phyloP scores from a whole-genome alignment of 345 rosid genomes.

The Eucalyptus pauciflora region DNA sequence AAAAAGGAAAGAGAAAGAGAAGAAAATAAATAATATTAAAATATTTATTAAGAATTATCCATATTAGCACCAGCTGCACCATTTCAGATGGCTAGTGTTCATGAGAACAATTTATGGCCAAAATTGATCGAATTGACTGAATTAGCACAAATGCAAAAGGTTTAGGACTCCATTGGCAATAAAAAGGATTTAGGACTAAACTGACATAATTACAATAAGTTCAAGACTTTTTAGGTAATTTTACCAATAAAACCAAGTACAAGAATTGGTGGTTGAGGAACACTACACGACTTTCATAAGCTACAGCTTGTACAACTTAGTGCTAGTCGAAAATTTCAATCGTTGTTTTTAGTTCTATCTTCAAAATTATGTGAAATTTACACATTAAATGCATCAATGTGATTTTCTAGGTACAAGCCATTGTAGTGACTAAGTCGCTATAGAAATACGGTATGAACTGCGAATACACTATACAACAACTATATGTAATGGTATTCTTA shows the following conservation, averaged over 20 bases:
- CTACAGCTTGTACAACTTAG: no score
- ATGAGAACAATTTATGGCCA: background rate
- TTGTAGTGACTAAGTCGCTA: background rate
- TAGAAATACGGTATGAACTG: background rate
- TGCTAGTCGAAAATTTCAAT: background rate
- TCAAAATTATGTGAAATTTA: background rate
- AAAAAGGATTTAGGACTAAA: no score
- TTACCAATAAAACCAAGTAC: background rate
- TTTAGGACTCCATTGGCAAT: background rate
- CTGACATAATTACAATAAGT: no score
- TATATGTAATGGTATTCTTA: no score
- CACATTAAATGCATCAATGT: background rate
- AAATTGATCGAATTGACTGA: background rate
- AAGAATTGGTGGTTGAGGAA: background rate
- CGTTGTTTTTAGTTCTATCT: background rate
- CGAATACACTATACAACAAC: background rate
- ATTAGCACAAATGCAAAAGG: no score
- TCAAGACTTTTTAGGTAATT: background rate
- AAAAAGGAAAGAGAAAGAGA: no score
- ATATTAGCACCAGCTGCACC: accelerated
- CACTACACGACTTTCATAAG: background rate
- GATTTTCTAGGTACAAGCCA: background rate
- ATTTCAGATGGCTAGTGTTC: no score
- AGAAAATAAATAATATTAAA: no score
- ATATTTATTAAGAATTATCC: background rate